These are phyloP conservation scores for Lathyrus oleraceus DNA, from an alignment of 306 rosid species.

Conservation along the genomic window DNA sequence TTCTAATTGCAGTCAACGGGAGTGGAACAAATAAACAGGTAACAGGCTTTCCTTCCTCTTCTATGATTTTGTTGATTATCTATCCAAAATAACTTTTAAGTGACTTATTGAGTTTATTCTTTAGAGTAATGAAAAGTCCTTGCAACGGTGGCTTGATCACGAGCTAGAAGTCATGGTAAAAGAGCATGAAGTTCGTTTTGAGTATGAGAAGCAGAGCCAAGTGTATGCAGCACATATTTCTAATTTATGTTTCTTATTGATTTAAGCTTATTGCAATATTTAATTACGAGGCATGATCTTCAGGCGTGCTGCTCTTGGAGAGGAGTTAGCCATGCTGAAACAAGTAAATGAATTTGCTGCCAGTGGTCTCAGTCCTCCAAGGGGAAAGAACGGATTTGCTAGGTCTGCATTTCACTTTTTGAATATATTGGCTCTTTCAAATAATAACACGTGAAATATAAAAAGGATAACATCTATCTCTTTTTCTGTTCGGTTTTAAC, in stretches of 20 bases:
- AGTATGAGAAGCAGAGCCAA: conserved; percentile 96
- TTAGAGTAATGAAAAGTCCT: conserved; percentile 83
- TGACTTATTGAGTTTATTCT: conserved; percentile 38
- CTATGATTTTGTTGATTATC: conserved; percentile 32
- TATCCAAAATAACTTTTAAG: conserved; percentile 29
- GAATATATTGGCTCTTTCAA: conserved; percentile 10
- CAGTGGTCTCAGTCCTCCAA: conserved; percentile 90
- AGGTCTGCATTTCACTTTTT: conserved; percentile 48
- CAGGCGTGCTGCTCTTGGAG: conserved; percentile 95
- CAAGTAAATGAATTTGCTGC: conserved; percentile 81
- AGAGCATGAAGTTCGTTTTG: conserved; percentile 96
- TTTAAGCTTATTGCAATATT: conserved; percentile 23
- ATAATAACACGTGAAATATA: conserved; percentile 9
- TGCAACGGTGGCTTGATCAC: conserved; percentile 94
- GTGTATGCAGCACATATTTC: conserved; percentile 60
- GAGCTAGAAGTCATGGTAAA: conserved; percentile 98
- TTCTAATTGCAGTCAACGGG: conserved; percentile 68
- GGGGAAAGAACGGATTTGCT: conserved; percentile 84
- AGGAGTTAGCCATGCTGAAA: conserved; percentile 85
- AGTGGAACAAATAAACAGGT: conserved; percentile 82
- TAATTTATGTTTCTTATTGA: conserved; percentile 6
- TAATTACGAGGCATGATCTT: conserved; percentile 33
- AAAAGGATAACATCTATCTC: conserved; percentile 33
- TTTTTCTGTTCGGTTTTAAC: conserved; percentile 36
- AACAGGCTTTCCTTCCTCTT: conserved; percentile 37